Evolutionary conservation across 176 grass and related monocot genomes (phyloP).

Genomic region (Hsuehochloa calcarea): DNA sequence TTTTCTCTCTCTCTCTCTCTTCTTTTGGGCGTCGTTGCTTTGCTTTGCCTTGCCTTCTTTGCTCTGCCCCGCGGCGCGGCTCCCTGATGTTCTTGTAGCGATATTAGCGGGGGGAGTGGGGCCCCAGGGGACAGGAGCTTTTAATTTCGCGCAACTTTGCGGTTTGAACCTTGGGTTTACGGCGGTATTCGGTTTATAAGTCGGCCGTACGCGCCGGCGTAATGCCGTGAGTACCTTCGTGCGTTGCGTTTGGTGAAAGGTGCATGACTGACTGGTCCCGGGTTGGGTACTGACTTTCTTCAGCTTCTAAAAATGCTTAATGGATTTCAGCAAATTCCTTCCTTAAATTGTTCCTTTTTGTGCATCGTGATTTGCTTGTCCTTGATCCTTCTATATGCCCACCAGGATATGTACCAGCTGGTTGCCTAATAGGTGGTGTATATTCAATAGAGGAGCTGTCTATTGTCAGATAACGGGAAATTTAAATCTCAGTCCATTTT

Average conservation of each 20-base stretch:
- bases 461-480: too few relatives aligned
- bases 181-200: not conserved
- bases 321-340: too few relatives aligned
- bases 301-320: too few relatives aligned
- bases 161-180: not conserved
- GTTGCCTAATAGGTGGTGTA: too few relatives aligned
- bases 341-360: too few relatives aligned
- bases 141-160: not conserved
- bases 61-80: not conserved
- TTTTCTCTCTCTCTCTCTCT: conserved; percentile 8
- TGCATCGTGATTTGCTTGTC: too few relatives aligned
- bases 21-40: not conserved
- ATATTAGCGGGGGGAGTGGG: conserved; percentile 37
- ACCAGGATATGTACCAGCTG: too few relatives aligned
- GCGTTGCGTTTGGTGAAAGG: not conserved
- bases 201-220: not conserved
- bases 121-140: not conserved
- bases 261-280: not conserved
- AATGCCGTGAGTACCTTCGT: not conserved
- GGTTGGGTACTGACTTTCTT: too few relatives aligned
- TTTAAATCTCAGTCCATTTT: too few relatives aligned
- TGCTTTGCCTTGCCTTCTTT: too few relatives aligned
- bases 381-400: too few relatives aligned
- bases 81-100: conserved; percentile 6
- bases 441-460: too few relatives aligned